Conservation (phyloP, 2,329 filamentous ascomycete species). For the Aspergillus piperis region DNA sequence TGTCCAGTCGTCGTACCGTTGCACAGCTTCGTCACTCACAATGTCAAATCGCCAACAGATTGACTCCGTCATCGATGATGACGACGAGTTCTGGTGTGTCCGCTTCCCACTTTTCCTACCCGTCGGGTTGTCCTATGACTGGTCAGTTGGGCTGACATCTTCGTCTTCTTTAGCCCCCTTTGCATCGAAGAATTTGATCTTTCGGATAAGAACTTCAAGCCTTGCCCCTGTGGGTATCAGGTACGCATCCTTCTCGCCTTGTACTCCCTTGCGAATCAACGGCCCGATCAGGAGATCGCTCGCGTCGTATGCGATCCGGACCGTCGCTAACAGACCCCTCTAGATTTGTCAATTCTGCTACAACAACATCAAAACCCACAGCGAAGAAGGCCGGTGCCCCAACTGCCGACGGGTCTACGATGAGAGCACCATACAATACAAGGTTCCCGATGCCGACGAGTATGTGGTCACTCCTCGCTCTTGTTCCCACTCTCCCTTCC, state of each 20-base stretch:
- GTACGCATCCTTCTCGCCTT: constrained; percentile 53
- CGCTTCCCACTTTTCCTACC: neutral
- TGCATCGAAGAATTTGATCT: constrained; percentile 99
- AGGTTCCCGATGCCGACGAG: constrained; percentile 93
- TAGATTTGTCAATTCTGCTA: constrained; percentile 99
- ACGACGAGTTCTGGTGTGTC: constrained; percentile 51
- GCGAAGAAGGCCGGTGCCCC: constrained; percentile 90
- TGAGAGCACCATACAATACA: constrained; percentile 96
- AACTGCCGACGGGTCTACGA: constrained; percentile 94
- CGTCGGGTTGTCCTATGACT: constrained; percentile 1
- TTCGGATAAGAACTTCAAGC: constrained; percentile 93
- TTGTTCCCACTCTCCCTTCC: constrained; percentile 4
- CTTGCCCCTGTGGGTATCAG: constrained; percentile 97
- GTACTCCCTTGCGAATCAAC: neutral
- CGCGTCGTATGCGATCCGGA: constrained; percentile 15
- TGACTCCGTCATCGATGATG: constrained; percentile 53
- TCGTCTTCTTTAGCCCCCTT: constrained; percentile 67
- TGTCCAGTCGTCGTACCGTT: constrained; percentile 23
- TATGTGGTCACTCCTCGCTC: constrained; percentile 53
- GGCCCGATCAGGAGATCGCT: neutral
- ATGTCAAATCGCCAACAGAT: constrained; percentile 50
- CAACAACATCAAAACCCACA: constrained; percentile 98
- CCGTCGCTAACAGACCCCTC: constrained; percentile 6
- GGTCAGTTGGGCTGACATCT: constrained; percentile 25
- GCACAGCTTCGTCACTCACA: constrained; percentile 27